phyloP scores from a whole-genome alignment of 2,329 filamentous ascomycete genomes.

The Verticillium longisporum region DNA sequence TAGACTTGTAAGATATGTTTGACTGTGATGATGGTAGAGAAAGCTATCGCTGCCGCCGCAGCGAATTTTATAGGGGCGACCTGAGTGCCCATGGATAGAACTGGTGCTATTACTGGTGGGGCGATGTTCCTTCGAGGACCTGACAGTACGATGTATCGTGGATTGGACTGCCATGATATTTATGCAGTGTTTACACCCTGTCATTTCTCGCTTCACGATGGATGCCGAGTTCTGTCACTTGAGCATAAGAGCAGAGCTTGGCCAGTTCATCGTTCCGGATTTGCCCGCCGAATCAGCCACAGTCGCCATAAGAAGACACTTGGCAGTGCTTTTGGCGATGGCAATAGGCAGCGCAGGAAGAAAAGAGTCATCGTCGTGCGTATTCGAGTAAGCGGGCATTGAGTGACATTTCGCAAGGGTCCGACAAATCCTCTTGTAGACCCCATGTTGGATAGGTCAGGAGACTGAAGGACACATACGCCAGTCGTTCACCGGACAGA shows the following conservation, averaged over 20 bases:
- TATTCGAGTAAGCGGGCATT: not conserved
- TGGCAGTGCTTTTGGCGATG: not conserved
- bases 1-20: conserved; percentile 2
- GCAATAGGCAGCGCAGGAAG: too few species aligned
- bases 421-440: not conserved
- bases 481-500: not conserved
- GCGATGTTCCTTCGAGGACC: too few species aligned
- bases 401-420: too few species aligned
- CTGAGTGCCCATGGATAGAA: not conserved
- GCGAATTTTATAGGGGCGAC: not conserved
- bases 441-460: not conserved
- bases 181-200: not conserved
- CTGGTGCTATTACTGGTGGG: not conserved
- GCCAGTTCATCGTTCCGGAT: not conserved
- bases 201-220: not conserved
- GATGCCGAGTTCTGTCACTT: not conserved
- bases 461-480: not conserved
- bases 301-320: not conserved
- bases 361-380: not conserved
- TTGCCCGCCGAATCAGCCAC: not conserved
- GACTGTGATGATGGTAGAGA: not conserved
- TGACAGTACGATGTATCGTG: too few species aligned
- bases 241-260: not conserved
- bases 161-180: not conserved
- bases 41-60: not conserved